Evolutionary conservation across 805 yeast genomes (phyloP).

Genomic region (Soucietia sequanensis): DNA sequence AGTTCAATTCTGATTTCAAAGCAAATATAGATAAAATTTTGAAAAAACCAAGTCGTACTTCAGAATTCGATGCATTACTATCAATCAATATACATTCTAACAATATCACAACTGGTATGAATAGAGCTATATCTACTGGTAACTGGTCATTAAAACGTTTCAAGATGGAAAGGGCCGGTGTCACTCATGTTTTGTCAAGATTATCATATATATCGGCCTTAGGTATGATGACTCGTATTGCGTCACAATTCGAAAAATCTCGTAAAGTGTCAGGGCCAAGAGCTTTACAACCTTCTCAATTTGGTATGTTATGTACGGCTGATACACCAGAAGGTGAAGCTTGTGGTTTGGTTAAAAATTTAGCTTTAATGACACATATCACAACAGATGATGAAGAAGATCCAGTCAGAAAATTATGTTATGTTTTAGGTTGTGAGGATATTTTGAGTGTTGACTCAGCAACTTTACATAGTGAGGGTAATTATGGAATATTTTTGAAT

Average conservation of each 20-base stretch:
- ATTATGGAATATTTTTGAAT: slow-evolving; percentile 82
- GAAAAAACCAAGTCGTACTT: slow-evolving; percentile 91
- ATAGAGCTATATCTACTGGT: slow-evolving; percentile 97
- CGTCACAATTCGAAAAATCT: slow-evolving; percentile 98
- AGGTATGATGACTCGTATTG: slow-evolving; percentile 99
- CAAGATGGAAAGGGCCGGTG: slow-evolving; percentile 99
- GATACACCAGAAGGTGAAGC: slow-evolving; percentile 99
- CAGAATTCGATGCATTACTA: slow-evolving; percentile 90
- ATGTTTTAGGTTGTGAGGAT: slow-evolving; percentile 84
- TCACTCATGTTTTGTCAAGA: slow-evolving; percentile 91
- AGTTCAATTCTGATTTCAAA: slow-evolving; percentile 92
- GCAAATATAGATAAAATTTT: slow-evolving; percentile 90
- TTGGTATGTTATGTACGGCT: slow-evolving; percentile 97
- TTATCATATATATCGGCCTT: slow-evolving; percentile 90
- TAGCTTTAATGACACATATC: slow-evolving; percentile 97
- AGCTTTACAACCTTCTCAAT: slow-evolving; percentile 98
- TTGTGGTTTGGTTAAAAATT: slow-evolving; percentile 95
- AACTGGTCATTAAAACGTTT: slow-evolving; percentile 98
- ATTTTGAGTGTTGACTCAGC: slow-evolving; percentile 79
- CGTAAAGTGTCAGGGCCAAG: slow-evolving; percentile 98
- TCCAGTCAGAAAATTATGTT: slow-evolving; percentile 78
- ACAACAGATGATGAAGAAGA: slow-evolving; percentile 97
- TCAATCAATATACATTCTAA: slow-evolving; percentile 89
- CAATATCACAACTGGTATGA: slow-evolving; percentile 90
- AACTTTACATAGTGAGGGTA: slow-evolving; percentile 70